Evolutionary conservation across 1,284 basidiomycete genomes (phyloP), one percentile per base, ranked within the genome.

Genomic region (Microbotryum saponariae): DNA sequence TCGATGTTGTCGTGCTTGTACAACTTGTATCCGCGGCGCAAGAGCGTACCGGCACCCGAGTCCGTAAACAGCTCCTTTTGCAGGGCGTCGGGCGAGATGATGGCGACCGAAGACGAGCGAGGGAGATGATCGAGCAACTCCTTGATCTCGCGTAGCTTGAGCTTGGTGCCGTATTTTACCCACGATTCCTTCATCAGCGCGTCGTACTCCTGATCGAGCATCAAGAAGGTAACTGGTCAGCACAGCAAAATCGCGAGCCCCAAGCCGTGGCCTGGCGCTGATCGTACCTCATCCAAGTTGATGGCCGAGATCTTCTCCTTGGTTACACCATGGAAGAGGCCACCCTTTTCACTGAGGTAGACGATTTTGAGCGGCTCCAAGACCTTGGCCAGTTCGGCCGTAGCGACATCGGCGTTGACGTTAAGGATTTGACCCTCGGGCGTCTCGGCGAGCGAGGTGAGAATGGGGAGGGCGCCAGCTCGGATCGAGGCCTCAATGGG

Each of bases 1-100:
- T 93, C 88, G 72, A 96, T 82, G 65, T 82, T 84, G 66, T 81
- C 78, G 76, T 93, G 85, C 77, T 88, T 91, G 85, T 93, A 91
- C 54, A 99, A 87, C 79, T 94, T 97, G 83, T 97, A 96, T 31
- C 94, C 94, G 55, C 96, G 86, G 65, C 93, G 89, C 73, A 98
- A 93, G 70, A 98, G 87, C 1, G 96, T 98, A 37, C 94, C 96
- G 10, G 96, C 96, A 63, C 96, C 94, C 62, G 85, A 91, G 76
- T 99, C 96, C 56, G 96, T 99, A 80, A 98, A 98, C 54, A 98
- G 86, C 79, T 98, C 96, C 78, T 94, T 93, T 77, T 98, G 96
- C 42, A 99, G 83, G 73, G 86, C 85, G 70, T 90, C 83, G 60
- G 93, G 85, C 55, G 90, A 91, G 78, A 99, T 99, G 79, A 99